A percentile compares a stretch with the other conserved stretches of the same genome.
Evolutionary conservation across 176 grass and related monocot species (phyloP).

Genomic region (Eremochloa ophiuroides): DNA sequence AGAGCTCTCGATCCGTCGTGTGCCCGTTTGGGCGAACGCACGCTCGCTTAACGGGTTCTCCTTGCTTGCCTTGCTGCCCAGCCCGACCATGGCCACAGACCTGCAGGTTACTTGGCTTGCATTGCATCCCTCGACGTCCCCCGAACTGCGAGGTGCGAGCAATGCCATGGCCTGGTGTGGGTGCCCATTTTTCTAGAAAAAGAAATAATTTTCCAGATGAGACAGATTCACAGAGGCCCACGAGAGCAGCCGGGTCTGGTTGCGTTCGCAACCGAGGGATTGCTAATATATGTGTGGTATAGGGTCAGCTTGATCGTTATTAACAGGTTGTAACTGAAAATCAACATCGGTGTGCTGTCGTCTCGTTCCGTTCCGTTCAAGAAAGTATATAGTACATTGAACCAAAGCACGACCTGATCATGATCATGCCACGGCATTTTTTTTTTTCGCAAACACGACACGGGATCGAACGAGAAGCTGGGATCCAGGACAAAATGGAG

Average conservation of each 20-base stretch:
- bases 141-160: no score
- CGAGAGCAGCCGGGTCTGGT: no score
- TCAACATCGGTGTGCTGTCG: no score
- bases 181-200: no score
- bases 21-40: neutral
- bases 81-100: neutral
- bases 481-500: neutral
- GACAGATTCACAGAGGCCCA: no score
- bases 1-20: neutral
- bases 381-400: neutral
- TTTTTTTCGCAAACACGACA: neutral
- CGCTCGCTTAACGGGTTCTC: slow-evolving; percentile 36
- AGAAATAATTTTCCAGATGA: no score
- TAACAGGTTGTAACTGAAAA: no score
- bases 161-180: neutral
- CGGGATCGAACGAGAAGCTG: neutral
- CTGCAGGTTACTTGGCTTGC: slow-evolving; percentile 6
- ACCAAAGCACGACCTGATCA: neutral
- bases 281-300: no score
- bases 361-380: neutral
- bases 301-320: no score
- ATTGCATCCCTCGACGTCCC: neutral
- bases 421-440: neutral
- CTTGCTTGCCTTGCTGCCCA: slow-evolving; percentile 35
- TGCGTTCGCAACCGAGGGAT: no score